phyloP scores from a whole-genome alignment of 495 filamentous ascomycete genomes.

The Neurospora intermedia region DNA sequence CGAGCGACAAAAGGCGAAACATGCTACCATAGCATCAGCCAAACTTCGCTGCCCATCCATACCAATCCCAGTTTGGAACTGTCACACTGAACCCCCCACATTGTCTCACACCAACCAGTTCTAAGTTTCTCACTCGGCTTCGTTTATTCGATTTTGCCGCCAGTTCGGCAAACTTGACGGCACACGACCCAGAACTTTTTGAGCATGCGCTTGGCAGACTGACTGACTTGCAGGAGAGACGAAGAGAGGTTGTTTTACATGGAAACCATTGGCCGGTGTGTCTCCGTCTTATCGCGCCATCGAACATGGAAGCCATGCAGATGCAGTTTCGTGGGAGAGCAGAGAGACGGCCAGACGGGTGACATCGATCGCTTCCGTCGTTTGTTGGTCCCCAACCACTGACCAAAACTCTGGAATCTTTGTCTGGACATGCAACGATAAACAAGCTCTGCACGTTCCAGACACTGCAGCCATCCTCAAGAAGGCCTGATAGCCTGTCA shows the following conservation, averaged over 20 bases:
- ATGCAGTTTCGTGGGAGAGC: constrained; percentile 8
- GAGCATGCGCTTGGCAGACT: constrained; percentile 6
- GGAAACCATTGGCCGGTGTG: constrained; percentile 3
- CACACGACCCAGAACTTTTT: not conserved
- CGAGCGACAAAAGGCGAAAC: not conserved
- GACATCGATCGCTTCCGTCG: constrained; percentile 2
- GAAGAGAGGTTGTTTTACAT: not conserved
- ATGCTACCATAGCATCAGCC: not conserved
- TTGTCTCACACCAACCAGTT: not conserved
- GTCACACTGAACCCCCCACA: not conserved
- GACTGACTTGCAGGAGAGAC: not conserved
- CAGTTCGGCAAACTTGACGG: not conserved
- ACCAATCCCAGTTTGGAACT: not conserved
- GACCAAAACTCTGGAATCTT: constrained; percentile 6
- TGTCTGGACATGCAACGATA: not conserved
- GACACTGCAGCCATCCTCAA: not conserved
- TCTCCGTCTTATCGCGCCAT: constrained; percentile 13
- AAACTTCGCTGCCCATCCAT: not conserved
- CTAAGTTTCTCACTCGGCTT: not conserved
- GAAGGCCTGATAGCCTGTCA: not conserved
- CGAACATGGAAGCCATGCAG: constrained; percentile 9
- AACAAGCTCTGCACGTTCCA: constrained; percentile 1
- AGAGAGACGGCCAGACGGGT: not conserved
- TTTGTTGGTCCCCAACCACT: constrained; percentile 4
- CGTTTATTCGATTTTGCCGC: not conserved